A percentile compares a stretch with the other conserved stretches of the same genome.
Evolutionary conservation across 2,329 filamentous ascomycete species (phyloP).

Genomic region (Pseudogymnoascus verrucosus): DNA sequence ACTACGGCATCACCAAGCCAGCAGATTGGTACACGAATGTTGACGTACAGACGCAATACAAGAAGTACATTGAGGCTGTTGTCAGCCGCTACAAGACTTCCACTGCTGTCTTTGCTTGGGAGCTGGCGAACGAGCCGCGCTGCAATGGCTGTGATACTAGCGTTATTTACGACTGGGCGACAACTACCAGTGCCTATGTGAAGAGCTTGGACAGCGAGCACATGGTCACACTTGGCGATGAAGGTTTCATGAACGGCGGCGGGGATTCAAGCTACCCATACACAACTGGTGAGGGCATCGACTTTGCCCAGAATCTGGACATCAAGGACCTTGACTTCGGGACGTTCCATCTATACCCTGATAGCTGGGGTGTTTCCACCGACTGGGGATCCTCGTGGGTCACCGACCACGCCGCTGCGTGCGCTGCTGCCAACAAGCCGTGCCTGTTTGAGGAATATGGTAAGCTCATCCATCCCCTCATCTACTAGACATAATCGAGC

Average conservation of each 20-base stretch:
- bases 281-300: constrained; percentile 29
- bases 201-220: constrained; percentile 54
- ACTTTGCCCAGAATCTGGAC: constrained; percentile 40
- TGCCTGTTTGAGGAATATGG: constrained; percentile 36
- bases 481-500: not conserved
- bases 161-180: constrained; percentile 54
- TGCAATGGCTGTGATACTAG: constrained; percentile 52
- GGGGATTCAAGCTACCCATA: constrained; percentile 37
- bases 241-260: constrained; percentile 42
- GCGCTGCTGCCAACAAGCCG: constrained; percentile 32
- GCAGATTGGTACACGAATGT: constrained; percentile 48
- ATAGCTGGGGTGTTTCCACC: constrained; percentile 31
- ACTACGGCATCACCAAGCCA: constrained; percentile 43
- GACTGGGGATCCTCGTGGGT: constrained; percentile 42
- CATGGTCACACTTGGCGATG: constrained; percentile 57
- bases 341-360: constrained; percentile 45
- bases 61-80: constrained; percentile 50
- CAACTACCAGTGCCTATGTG: constrained; percentile 50
- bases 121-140: constrained; percentile 61
- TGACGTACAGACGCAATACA: constrained; percentile 47
- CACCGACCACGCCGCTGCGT: constrained; percentile 34
- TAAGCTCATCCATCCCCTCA: constrained; percentile 6
- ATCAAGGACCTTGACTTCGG: constrained; percentile 44
- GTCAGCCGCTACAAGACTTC: constrained; percentile 53
- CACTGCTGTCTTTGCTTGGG: constrained; percentile 58